phyloP scores from a whole-genome alignment of 257 asterid genomes.

The Datura wrightii region DNA sequence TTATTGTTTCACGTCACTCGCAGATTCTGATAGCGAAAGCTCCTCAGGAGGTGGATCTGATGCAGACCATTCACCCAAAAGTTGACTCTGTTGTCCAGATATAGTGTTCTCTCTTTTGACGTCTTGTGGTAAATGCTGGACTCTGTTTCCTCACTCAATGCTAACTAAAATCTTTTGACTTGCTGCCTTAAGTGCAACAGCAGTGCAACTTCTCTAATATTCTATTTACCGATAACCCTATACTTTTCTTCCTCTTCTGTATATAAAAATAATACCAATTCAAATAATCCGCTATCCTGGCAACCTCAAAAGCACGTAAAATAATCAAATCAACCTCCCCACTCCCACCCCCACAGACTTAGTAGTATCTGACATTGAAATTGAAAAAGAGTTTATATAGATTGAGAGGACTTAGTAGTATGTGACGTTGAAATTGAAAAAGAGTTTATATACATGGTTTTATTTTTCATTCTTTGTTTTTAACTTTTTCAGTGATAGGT shows the following conservation, averaged over 20 bases:
- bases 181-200: background rate
- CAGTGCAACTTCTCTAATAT: background rate
- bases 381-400: no score
- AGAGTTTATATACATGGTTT: background rate
- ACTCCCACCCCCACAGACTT: background rate
- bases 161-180: slow-evolving; percentile 7
- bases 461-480: background rate
- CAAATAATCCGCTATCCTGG: background rate
- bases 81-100: slow-evolving; percentile 50
- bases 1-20: slow-evolving; percentile 8
- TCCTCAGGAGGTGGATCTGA: slow-evolving; percentile 73
- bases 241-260: background rate
- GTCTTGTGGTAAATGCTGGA: slow-evolving; percentile 27
- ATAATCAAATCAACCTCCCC: background rate
- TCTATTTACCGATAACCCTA: background rate
- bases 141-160: slow-evolving; percentile 10
- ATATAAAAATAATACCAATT: slow-evolving; percentile 33
- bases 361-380: no score
- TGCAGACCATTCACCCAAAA: slow-evolving; percentile 52
- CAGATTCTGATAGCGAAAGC: slow-evolving; percentile 80
- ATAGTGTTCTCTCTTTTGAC: slow-evolving; percentile 31
- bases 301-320: slow-evolving; percentile 32
- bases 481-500: background rate
- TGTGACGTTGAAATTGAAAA: no score
- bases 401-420: no score